Evolutionary conservation across 768 basidiomycete species (phyloP).

Genomic region (Saitozyma podzolica): DNA sequence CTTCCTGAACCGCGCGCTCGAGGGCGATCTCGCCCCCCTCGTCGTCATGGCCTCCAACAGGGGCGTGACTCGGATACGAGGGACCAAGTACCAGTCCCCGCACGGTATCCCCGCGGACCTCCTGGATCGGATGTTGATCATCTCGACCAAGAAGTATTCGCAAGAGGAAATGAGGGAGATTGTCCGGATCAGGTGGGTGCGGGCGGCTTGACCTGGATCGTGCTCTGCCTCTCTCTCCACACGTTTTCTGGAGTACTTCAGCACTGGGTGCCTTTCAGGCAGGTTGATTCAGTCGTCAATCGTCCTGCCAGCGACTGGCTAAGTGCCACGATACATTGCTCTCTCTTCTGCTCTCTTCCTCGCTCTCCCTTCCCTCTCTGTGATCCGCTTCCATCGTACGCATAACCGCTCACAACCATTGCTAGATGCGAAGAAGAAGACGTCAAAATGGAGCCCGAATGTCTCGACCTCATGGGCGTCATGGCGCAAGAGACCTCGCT

Average conservation of each 20-base stretch:
- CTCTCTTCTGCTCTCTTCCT: background rate
- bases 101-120: constrained; percentile 94
- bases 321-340: background rate
- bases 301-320: background rate
- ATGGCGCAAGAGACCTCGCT: constrained; percentile 89
- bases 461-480: constrained; percentile 73
- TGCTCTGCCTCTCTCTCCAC: too few relatives aligned
- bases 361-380: background rate
- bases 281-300: background rate
- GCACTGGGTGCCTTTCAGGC: background rate
- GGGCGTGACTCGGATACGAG: constrained; percentile 90
- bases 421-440: constrained; percentile 90
- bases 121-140: constrained; percentile 91
- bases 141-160: constrained; percentile 83
- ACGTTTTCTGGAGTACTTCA: background rate
- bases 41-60: constrained; percentile 99
- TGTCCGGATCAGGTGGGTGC: constrained; percentile 77
- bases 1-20: constrained; percentile 93
- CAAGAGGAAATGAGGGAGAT: constrained; percentile 86
- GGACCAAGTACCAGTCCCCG: constrained; percentile 89
- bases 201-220: background rate
- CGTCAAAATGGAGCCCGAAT: constrained; percentile 72
- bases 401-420: background rate
- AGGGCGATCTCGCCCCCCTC: constrained; percentile 86
- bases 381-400: background rate